These are phyloP conservation scores for Pouteria campechiana DNA, from an alignment of 179 eudicot species.

Conservation along the genomic window DNA sequence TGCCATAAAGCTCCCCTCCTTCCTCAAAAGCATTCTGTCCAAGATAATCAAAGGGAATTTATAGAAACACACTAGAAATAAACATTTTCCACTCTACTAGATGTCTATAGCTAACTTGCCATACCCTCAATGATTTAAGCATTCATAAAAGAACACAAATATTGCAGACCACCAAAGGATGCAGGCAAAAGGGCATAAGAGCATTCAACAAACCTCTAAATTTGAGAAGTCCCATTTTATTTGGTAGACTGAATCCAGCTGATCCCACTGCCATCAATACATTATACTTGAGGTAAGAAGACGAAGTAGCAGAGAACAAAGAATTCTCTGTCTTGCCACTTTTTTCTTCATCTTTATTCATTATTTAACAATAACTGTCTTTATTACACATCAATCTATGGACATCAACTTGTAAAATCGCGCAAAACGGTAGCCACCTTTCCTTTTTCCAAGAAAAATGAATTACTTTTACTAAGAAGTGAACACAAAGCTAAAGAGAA, in stretches of 20 bases:
- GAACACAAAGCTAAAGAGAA: no score
- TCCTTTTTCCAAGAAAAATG: no score
- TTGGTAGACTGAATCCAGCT: constrained; percentile 66
- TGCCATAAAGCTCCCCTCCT: constrained; percentile 67
- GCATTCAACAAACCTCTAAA: constrained; percentile 52
- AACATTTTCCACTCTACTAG: neutral
- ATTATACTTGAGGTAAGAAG: neutral
- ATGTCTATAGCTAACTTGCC: neutral
- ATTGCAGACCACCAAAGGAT: neutral
- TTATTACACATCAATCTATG: no score
- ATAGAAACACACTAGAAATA: constrained; percentile 5
- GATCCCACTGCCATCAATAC: constrained; percentile 68
- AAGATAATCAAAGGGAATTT: no score
- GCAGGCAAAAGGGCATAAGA: neutral
- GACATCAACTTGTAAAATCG: no score
- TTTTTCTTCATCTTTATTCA: no score
- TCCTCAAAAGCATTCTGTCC: constrained; percentile 86
- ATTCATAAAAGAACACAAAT: neutral
- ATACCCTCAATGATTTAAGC: no score
- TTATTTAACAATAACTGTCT: no score
- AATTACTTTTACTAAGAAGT: no score
- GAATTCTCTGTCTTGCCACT: no score
- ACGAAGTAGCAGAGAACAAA: neutral
- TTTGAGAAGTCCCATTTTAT: constrained; percentile 81
- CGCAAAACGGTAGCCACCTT: no score